Conservation (phyloP, 2,329 filamentous ascomycete species). For the Penicillium sp. region DNA sequence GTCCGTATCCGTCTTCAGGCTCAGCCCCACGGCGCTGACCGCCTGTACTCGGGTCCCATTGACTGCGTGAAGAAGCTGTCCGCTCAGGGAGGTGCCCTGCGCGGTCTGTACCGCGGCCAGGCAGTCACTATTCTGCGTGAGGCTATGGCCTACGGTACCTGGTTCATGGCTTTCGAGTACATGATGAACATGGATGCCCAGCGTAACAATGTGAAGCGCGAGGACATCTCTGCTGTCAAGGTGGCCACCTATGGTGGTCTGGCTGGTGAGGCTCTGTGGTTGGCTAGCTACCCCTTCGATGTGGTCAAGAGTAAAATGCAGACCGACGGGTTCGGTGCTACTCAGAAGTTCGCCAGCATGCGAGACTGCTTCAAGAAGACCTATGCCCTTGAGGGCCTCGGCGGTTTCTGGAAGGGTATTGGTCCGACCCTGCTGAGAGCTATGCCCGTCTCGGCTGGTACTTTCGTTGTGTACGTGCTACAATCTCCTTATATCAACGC, state of each 20-base stretch:
- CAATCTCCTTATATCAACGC: not conserved
- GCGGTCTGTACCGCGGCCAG: constrained; percentile 83
- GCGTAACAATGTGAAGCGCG: constrained; percentile 73
- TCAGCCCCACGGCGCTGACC: constrained; percentile 80
- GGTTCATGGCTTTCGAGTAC: constrained; percentile 95
- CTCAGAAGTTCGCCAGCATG: constrained; percentile 77
- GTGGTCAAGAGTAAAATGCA: constrained; percentile 99
- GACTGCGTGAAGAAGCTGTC: constrained; percentile 89
- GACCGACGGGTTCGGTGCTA: constrained; percentile 81
- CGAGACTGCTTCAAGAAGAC: constrained; percentile 85
- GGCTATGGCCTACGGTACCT: constrained; percentile 90
- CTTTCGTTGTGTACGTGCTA: constrained; percentile 73
- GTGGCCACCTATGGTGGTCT: constrained; percentile 90
- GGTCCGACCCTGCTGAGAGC: constrained; percentile 87
- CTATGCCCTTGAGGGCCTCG: constrained; percentile 71
- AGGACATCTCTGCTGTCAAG: constrained; percentile 79
- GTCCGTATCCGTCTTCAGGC: constrained; percentile 95
- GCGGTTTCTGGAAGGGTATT: constrained; percentile 94
- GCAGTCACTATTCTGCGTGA: constrained; percentile 85
- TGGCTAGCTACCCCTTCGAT: constrained; percentile 92
- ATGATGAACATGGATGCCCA: constrained; percentile 88
- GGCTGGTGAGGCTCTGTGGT: constrained; percentile 91
- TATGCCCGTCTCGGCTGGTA: constrained; percentile 97
- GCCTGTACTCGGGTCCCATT: constrained; percentile 79
- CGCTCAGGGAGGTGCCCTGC: constrained; percentile 65